A percentile compares a stretch with the other conserved stretches of the same genome.
Conservation (phyloP, 331 rosid species). For the Quercus tomentella region DNA sequence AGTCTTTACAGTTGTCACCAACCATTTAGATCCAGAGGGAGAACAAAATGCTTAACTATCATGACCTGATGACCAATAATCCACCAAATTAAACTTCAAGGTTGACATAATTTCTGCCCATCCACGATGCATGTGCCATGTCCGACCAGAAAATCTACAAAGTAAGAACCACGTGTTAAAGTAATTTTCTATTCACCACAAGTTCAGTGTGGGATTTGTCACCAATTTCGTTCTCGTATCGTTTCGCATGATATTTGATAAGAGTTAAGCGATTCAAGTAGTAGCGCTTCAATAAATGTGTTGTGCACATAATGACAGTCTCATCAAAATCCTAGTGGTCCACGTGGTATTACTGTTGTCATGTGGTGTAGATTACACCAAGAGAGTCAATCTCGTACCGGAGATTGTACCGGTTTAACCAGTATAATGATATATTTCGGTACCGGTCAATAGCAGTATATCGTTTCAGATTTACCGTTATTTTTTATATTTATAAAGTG, state of each 20-base stretch:
- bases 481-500: too few species aligned
- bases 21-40: neutral
- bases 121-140: neutral
- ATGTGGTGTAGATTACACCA: too few species aligned
- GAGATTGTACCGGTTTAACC: accelerated
- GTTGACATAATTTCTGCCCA: neutral
- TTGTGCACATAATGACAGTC: too few species aligned
- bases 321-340: too few species aligned
- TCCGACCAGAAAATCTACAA: neutral
- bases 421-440: accelerated
- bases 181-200: too few species aligned
- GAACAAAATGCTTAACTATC: neutral
- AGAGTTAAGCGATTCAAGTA: too few species aligned
- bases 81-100: neutral
- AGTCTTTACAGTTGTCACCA: neutral
- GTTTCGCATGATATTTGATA: too few species aligned
- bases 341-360: accelerated
- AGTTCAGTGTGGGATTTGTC: neutral
- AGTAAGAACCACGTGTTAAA: neutral
- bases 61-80: neutral
- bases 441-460: accelerated
- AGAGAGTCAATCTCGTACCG: too few species aligned
- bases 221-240: accelerated
- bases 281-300: too few species aligned
- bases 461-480: accelerated